Percentiles rank a stretch among this genome's conserved stretches.
phyloP scores from a whole-genome alignment of 805 yeast species.

The Myxozyma mucilagina region DNA sequence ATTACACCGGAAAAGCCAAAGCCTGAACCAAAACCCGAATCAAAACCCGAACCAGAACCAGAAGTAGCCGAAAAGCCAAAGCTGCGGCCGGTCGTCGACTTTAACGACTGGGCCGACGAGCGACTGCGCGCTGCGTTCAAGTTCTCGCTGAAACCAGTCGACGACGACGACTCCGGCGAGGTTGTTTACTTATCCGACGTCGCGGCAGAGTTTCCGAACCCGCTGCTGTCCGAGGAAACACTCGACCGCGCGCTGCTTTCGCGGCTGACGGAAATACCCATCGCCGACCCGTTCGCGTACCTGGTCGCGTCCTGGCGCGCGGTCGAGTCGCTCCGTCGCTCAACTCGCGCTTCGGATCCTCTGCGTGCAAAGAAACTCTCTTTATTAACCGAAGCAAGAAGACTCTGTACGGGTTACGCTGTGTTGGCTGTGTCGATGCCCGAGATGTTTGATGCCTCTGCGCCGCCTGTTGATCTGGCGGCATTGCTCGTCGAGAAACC shows the following conservation, averaged over 20 bases:
- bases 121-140: constrained; percentile 8
- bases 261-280: constrained; percentile 53
- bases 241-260: constrained; percentile 55
- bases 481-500: constrained; percentile 23
- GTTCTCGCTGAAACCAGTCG: constrained; percentile 11
- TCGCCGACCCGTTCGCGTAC: constrained; percentile 49
- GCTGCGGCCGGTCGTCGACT: constrained; percentile 11
- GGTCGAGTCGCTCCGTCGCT: constrained; percentile 45
- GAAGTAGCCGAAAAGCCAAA: background rate
- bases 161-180: background rate
- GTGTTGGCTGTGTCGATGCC: constrained; percentile 36
- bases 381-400: constrained; percentile 46
- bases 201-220: constrained; percentile 13
- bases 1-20: background rate
- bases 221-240: constrained; percentile 11
- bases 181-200: constrained; percentile 14
- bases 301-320: constrained; percentile 49
- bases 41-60: background rate
- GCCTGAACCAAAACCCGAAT: no score
- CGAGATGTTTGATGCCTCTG: constrained; percentile 29
- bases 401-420: constrained; percentile 52
- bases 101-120: constrained; percentile 23
- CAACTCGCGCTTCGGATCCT: constrained; percentile 46
- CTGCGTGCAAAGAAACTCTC: constrained; percentile 43
- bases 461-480: constrained; percentile 17